Base-by-base conservation (phyloP, 73 alveolate species). In the Paramecium biaurelia region DNA sequence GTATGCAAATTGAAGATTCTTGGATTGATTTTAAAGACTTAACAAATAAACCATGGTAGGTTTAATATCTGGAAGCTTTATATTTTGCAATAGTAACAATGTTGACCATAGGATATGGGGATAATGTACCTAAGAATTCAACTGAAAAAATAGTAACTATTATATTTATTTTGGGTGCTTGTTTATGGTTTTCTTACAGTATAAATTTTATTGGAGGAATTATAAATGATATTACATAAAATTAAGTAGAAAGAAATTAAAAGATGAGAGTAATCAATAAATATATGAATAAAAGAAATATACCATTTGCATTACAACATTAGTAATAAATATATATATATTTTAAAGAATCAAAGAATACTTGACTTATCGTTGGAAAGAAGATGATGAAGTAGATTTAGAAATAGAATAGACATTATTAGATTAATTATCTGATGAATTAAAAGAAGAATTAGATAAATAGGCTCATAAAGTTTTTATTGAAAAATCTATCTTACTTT, bases 51-150 rank as follows among this genome's bases (percentile, higher is more conserved):
- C n/a, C 63, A 3, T 72, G 86, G 86, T 12, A 38, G 7, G 5
- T 72, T 5, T 49, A 79, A 21, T 79, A 79, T 47, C 20, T 79
- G 30, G 76, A 79, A 45, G 45, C 90, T 12, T 21, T 79, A 9
- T 76, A 76, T 41, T 76, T 76, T 43, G 67, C 89, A 14, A 41
- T 79, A 4, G 90, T 79, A 5, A 42, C 90, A 4, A 79, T 79
- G 74, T 34, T 79, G 21, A 79, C 90, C 2, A 79, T 79, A 37
- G 90, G 90, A 7, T 76, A 76, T 76, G 89, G 89, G 4, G 89
- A 79, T 47, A 79, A 42, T 79, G 43, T 79, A 8, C 90, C 90
- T 24, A 20, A 79, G 26, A 79, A 38, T 79, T 20, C 63, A 37
- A 47, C 38, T 10, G 90, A 79, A 79, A 79, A 79, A 11, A 79